Conservation (phyloP, 768 basidiomycete species). For the Nevesoporus exiguus region DNA sequence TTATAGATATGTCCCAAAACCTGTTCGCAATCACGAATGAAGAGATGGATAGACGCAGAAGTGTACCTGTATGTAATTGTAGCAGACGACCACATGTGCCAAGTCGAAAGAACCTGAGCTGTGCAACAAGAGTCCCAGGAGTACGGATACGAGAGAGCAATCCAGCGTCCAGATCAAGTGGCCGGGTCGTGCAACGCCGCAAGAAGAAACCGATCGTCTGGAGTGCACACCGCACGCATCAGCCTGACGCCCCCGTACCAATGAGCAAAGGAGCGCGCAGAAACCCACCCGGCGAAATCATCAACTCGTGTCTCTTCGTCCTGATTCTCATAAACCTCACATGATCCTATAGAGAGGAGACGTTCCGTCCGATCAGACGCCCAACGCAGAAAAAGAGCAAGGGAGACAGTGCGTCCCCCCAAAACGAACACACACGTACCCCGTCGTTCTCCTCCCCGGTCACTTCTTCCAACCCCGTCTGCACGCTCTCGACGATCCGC, state of each 20-base stretch:
- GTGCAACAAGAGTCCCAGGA: conserved; percentile 10
- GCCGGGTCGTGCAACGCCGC: conserved; percentile 82
- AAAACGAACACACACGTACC: too few relatives aligned
- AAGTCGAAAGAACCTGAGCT: conserved; percentile 3
- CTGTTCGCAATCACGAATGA: conserved; percentile 18
- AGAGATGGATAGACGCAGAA: background rate
- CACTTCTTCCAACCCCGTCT: conserved; percentile 75
- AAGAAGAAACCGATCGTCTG: conserved; percentile 72
- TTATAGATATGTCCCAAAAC: conserved; percentile 19
- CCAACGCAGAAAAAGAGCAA: too few relatives aligned
- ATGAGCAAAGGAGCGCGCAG: too few relatives aligned
- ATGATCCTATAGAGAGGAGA: conserved; percentile 67
- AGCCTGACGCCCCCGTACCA: too few relatives aligned
- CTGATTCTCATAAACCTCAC: conserved; percentile 87
- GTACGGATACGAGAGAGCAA: conserved; percentile 6
- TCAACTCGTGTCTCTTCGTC: conserved; percentile 86
- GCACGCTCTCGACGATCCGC: conserved; percentile 75
- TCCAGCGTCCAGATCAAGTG: conserved; percentile 34
- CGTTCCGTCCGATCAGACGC: background rate
- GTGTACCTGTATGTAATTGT: conserved; percentile 6
- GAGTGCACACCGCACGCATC: too few relatives aligned
- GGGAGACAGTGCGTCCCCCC: too few relatives aligned
- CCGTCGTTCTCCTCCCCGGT: conserved; percentile 58
- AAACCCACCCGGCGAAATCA: conserved; percentile 86
- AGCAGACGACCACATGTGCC: background rate